Conservation (phyloP, 2,329 filamentous ascomycete species). For the Colletotrichum ledebouriae region DNA sequence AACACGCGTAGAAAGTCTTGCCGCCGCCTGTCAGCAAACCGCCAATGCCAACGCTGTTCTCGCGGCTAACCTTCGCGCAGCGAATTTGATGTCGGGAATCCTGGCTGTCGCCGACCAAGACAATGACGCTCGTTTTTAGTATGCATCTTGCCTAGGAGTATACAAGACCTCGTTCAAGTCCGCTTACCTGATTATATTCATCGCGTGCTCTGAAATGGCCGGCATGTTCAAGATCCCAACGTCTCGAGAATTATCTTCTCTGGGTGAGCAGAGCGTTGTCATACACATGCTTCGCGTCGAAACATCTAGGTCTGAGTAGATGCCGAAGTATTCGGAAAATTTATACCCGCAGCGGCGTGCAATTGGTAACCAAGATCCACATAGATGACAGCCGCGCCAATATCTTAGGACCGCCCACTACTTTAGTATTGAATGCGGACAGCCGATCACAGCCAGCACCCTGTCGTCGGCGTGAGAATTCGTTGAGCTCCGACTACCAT, state of each 20-base stretch:
- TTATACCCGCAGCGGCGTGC: too few relatives aligned
- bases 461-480: too few relatives aligned
- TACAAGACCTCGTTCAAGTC: not conserved
- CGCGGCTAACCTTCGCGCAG: not conserved
- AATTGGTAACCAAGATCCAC: too few relatives aligned
- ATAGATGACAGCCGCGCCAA: too few relatives aligned
- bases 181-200: not conserved
- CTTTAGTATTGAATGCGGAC: too few relatives aligned
- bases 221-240: not conserved
- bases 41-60: slow-evolving; percentile 47
- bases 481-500: too few relatives aligned
- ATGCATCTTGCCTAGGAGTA: not conserved
- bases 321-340: too few relatives aligned
- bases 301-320: not conserved
- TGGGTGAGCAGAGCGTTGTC: too few relatives aligned
- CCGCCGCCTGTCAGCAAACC: slow-evolving; percentile 33
- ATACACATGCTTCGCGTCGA: not conserved
- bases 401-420: too few relatives aligned
- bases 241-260: too few relatives aligned
- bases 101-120: not conserved
- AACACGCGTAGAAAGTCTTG: too few relatives aligned
- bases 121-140: not conserved
- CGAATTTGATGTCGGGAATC: not conserved
- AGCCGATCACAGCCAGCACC: too few relatives aligned
- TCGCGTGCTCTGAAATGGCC: not conserved